These are phyloP conservation scores for Penicillium subrubescens DNA, from an alignment of 495 filamentous ascomycete genomes.

Conservation along the genomic window DNA sequence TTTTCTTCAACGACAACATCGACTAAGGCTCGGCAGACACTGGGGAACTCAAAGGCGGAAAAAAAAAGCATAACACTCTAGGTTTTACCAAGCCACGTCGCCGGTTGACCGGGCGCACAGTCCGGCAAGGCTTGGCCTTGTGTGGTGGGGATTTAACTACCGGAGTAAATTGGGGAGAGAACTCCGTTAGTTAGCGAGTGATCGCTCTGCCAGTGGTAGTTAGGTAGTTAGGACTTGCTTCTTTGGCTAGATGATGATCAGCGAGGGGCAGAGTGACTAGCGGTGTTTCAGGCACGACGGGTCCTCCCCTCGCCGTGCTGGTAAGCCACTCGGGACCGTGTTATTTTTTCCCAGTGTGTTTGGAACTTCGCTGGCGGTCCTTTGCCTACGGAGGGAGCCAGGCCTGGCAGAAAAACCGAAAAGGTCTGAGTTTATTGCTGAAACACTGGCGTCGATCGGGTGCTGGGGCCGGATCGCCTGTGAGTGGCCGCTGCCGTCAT, in stretches of 20 bases:
- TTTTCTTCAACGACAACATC: not conserved
- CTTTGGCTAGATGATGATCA: not conserved
- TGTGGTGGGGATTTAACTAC: not conserved
- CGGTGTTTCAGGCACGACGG: slow-evolving; percentile 2
- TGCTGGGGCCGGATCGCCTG: slow-evolving; percentile 8
- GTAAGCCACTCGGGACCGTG: not conserved
- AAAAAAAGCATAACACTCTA: not conserved
- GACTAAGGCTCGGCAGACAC: not conserved
- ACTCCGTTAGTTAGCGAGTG: not conserved
- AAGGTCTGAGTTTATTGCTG: not conserved
- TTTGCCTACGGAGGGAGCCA: not conserved
- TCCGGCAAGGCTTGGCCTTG: slow-evolving; percentile 6
- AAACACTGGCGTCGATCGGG: slow-evolving; percentile 13
- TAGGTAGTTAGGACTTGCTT: not conserved
- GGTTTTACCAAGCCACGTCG: not conserved
- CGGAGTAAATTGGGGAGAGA: not conserved
- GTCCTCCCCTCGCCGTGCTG: not conserved
- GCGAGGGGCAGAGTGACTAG: not conserved
- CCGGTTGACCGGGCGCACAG: slow-evolving; percentile 6
- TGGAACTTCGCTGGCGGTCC: not conserved
- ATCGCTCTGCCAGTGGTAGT: not conserved
- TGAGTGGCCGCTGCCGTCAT: slow-evolving; percentile 11
- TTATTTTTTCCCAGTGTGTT: not conserved
- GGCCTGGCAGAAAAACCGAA: not conserved
- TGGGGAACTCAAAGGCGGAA: not conserved